Conservation (phyloP, 352 stramenopile species). For the Nothophytophthora sp. region DNA sequence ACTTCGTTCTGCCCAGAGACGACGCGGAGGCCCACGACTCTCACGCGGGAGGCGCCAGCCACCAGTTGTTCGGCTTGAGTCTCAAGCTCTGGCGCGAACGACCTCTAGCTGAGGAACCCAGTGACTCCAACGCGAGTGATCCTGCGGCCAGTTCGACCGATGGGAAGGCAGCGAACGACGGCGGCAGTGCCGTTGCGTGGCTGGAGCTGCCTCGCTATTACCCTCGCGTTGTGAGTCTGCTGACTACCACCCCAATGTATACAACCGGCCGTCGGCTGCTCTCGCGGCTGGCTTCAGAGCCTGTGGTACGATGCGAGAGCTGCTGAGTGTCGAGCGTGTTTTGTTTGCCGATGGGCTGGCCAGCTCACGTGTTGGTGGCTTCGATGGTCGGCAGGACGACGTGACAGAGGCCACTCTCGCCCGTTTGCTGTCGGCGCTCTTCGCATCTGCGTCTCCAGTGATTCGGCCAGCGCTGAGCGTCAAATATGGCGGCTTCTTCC, state of each 20-base stretch:
- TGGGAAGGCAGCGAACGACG: not conserved
- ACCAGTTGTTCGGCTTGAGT: constrained; percentile 38
- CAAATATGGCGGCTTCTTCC: constrained; percentile 38
- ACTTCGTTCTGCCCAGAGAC: constrained; percentile 38
- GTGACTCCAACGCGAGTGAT: not conserved
- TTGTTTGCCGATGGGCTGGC: not conserved
- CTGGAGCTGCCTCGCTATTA: not conserved
- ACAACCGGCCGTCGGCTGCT: constrained; percentile 26
- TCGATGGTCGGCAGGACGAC: constrained; percentile 8
- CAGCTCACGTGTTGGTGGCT: not conserved
- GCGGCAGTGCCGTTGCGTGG: not conserved
- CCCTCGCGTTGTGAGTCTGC: constrained; percentile 13
- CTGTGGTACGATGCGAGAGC: constrained; percentile 10
- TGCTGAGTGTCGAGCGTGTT: too few species aligned
- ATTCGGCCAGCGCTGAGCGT: constrained; percentile 21
- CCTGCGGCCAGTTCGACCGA: not conserved
- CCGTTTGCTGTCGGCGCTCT: constrained; percentile 10
- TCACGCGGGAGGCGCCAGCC: not conserved
- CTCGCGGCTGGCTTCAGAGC: constrained; percentile 20
- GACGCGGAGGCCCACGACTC: not conserved
- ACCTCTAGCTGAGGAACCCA: not conserved
- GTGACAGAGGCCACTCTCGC: constrained; percentile 16
- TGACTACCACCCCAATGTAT: constrained; percentile 23
- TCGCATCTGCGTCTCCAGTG: not conserved
- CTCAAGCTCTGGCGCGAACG: constrained; percentile 33